Evolutionary conservation across 257 asterid species (phyloP), one percentile per base, ranked within the genome.

Genomic region (Coffea eugenioides): DNA sequence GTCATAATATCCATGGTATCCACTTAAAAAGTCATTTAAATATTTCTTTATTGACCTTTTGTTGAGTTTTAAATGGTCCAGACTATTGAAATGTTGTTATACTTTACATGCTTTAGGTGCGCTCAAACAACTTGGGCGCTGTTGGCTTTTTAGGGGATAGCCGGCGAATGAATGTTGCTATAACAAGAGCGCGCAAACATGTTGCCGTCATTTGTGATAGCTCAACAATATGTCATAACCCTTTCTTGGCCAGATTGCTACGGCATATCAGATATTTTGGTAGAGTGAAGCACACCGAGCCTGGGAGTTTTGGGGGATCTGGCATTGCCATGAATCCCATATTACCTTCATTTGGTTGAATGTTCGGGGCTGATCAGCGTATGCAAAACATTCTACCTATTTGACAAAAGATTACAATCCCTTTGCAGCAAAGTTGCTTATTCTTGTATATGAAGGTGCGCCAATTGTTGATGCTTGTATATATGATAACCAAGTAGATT

Each of bases 141-240:
- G 98, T 94, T 83, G 98, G 98, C 75, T 94, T 94, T 81, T 79
- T 94, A 84, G 98, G 98, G 74, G 98, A 94, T 81, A 93, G 96
- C 92, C 86, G 98, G 77, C 78, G 98, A 75, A 94, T 93, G 96
- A 94, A 94, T 72, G 98, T 94, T 54, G 99, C 99, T 62, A 88
- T 95, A 82, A 95, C 99, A 52, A 89, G 99, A 87, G 96, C 99
- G 23, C 93, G 98, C 71, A 95, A 95, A 83, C 99, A 93, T 62
- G 94, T 91, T 78, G 94, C 94, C 10, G 91, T 95, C 23, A 87
- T 95, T 68, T 93, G 98, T 82, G 99, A 95, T 79, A 93, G 99
- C 90, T 95, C 99, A 41, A 95, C 99, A 8, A 95, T 93, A 87
- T 95, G 99, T 85, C 99, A 95, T 62, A 93, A 95, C 88, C 90